These are phyloP conservation scores for Penicillium malachiteum DNA, from an alignment of 495 filamentous ascomycete genomes.

Conservation along the genomic window DNA sequence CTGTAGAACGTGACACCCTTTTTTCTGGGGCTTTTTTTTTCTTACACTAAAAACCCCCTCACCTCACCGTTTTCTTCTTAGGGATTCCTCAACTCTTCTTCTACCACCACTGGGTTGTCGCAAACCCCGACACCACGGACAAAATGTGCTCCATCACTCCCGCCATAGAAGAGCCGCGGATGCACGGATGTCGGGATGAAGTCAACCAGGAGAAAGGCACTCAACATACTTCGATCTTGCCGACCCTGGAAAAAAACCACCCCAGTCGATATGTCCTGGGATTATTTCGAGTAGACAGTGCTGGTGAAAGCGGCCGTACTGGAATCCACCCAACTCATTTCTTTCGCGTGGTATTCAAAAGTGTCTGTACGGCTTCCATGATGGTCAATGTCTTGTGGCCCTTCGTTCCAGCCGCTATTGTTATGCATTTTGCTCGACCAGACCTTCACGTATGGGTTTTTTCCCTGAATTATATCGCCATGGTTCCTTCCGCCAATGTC, in stretches of 20 bases:
- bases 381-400: slow-evolving; percentile 73
- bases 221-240: slow-evolving; percentile 23
- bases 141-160: slow-evolving; percentile 24
- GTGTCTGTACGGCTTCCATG: slow-evolving; percentile 55
- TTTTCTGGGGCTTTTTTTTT: not conserved
- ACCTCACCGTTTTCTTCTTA: not conserved
- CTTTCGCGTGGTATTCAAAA: slow-evolving; percentile 58
- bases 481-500: slow-evolving; percentile 86
- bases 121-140: not conserved
- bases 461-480: slow-evolving; percentile 71
- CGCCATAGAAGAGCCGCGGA: not conserved
- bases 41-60: not conserved
- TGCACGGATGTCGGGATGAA: not conserved
- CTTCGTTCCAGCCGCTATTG: slow-evolving; percentile 66
- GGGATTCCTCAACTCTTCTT: not conserved
- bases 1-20: not conserved
- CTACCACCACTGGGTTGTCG: not conserved
- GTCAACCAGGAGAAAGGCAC: slow-evolving; percentile 15
- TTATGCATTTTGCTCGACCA: slow-evolving; percentile 59
- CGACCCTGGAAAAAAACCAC: slow-evolving; percentile 27
- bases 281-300: slow-evolving; percentile 52
- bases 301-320: slow-evolving; percentile 63
- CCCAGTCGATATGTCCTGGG: slow-evolving; percentile 15
- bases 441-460: slow-evolving; percentile 66
- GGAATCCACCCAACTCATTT: slow-evolving; percentile 63